These are phyloP conservation scores for Metschnikowia similis DNA, from an alignment of 805 yeast genomes.

Conservation along the genomic window DNA sequence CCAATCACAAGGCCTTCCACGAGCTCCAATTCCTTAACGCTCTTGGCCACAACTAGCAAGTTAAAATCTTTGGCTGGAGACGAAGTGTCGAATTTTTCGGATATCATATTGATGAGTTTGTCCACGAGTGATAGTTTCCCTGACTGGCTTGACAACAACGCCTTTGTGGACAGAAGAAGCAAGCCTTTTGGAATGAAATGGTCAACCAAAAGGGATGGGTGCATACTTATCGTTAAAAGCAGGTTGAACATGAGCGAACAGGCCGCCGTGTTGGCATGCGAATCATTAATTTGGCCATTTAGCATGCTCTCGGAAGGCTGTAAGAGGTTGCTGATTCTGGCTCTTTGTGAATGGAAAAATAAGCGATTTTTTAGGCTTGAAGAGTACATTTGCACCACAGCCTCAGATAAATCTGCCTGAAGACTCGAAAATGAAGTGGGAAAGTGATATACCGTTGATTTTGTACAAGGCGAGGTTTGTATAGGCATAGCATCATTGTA, in stretches of 20 bases:
- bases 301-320: conserved; percentile 17
- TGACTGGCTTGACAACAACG: conserved; percentile 47
- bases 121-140: conserved; percentile 59
- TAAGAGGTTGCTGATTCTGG: conserved; percentile 36
- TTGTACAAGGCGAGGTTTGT: neutral
- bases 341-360: conserved; percentile 20
- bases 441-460: conserved; percentile 24
- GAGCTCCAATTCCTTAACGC: conserved; percentile 67
- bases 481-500: neutral
- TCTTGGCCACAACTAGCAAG: conserved; percentile 50
- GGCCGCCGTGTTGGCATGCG: conserved; percentile 2
- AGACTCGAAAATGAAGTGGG: conserved; percentile 33
- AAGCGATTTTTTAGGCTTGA: conserved; percentile 24
- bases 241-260: conserved; percentile 43
- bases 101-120: conserved; percentile 36
- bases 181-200: conserved; percentile 73
- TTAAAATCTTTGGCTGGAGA: conserved; percentile 13
- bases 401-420: conserved; percentile 33
- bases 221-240: conserved; percentile 50
- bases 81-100: conserved; percentile 18
- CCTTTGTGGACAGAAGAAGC: conserved; percentile 61
- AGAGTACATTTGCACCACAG: conserved; percentile 27
- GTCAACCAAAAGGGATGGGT: conserved; percentile 69
- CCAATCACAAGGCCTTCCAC: conserved; percentile 80
- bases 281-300: neutral